A percentile compares a stretch with the other conserved stretches of the same genome.
Conservation (phyloP, 805 yeast species). For the Zygoascus bituminiphila region DNA sequence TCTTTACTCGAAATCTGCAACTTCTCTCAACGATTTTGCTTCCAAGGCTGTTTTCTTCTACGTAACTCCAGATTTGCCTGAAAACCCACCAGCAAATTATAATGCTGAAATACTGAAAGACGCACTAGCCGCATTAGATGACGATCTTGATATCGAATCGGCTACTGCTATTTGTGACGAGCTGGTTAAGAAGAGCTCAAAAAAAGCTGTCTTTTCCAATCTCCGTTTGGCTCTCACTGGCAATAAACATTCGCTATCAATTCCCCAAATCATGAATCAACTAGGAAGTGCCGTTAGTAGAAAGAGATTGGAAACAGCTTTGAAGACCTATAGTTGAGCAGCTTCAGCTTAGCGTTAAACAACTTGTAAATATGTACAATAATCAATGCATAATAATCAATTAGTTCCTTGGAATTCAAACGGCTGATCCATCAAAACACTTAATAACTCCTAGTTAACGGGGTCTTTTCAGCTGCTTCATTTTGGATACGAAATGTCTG, state of each 20-base stretch:
- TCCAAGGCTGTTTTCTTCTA: constrained; percentile 37
- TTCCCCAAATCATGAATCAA: constrained; percentile 48
- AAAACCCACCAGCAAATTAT: not conserved
- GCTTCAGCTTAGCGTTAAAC: not conserved
- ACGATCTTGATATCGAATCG: not conserved
- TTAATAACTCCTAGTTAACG: too few species aligned
- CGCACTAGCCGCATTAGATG: not conserved
- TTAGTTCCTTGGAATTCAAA: not conserved
- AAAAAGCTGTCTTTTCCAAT: constrained; percentile 40
- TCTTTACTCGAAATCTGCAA: constrained; percentile 41
- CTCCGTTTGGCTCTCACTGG: constrained; percentile 66
- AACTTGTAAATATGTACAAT: constrained; percentile 2
- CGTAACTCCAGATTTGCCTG: constrained; percentile 4
- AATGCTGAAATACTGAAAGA: not conserved
- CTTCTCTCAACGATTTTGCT: constrained; percentile 46
- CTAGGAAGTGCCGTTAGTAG: constrained; percentile 34
- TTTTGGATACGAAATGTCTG: not conserved
- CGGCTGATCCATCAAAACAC: not conserved
- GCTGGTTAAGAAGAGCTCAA: constrained; percentile 6
- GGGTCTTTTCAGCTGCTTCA: not conserved
- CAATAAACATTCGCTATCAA: constrained; percentile 57
- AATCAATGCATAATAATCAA: not conserved
- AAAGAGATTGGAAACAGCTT: not conserved
- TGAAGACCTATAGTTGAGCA: not conserved
- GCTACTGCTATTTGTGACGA: constrained; percentile 1